phyloP scores from a whole-genome alignment of 129 eudicot genomes.

The Helianthus tuberosus region DNA sequence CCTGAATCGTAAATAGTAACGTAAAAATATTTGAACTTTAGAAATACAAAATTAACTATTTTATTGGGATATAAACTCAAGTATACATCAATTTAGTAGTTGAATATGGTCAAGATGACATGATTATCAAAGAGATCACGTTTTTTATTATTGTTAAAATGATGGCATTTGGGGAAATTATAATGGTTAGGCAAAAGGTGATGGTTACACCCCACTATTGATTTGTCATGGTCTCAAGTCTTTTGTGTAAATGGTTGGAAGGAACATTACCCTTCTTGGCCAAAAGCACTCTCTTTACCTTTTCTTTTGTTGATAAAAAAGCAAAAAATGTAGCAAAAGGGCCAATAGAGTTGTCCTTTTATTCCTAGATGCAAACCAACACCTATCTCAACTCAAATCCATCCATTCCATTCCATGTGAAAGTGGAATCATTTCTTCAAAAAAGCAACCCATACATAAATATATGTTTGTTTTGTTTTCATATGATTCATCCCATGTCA shows the following conservation, averaged over 20 bases:
- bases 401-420: conserved; percentile 45
- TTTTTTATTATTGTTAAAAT: conserved; percentile 15
- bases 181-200: conserved; percentile 43
- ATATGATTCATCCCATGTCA: conserved; percentile 28
- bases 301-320: conserved; percentile 21
- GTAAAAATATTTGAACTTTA: neutral
- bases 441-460: conserved; percentile 35
- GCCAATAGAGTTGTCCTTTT: conserved; percentile 38
- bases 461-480: conserved; percentile 26
- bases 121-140: conserved; percentile 18
- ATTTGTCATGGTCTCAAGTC: conserved; percentile 33
- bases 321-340: conserved; percentile 21
- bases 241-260: conserved; percentile 39
- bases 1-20: neutral
- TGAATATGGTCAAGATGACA: conserved; percentile 14
- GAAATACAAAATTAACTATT: neutral
- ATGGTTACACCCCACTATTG: conserved; percentile 40
- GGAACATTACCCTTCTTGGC: conserved; percentile 37
- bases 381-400: conserved; percentile 42
- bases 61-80: neutral
- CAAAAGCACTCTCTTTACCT: conserved; percentile 34
- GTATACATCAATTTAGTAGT: conserved; percentile 6
- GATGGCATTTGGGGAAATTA: conserved; percentile 21
- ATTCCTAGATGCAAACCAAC: conserved; percentile 41
- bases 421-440: conserved; percentile 41